Evolutionary conservation across 345 rosid genomes (phyloP).

Genomic region (Carallia pectinifolia): DNA sequence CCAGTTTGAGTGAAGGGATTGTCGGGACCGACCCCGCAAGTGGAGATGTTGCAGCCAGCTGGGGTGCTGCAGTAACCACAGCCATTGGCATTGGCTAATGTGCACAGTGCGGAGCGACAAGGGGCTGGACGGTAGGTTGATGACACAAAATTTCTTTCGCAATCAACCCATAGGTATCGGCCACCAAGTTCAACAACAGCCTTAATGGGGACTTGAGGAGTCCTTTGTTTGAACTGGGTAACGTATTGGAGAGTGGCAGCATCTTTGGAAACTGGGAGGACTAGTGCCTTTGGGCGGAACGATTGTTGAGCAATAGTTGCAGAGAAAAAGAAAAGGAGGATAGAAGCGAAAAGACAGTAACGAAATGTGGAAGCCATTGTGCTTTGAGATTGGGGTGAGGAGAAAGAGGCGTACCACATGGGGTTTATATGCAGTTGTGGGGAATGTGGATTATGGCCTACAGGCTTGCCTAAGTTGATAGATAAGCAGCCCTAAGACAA

Average conservation of each 20-base stretch:
- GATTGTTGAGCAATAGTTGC: slow-evolving; percentile 43
- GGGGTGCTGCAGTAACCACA: slow-evolving; percentile 48
- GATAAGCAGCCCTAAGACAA: not conserved
- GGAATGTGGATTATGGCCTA: no score
- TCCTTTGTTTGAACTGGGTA: slow-evolving; percentile 52
- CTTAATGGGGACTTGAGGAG: slow-evolving; percentile 46
- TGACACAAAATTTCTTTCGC: slow-evolving; percentile 51
- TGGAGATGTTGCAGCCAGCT: slow-evolving; percentile 75
- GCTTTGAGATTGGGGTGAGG: no score
- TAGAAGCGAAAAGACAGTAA: slow-evolving; percentile 9
- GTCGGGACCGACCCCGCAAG: slow-evolving; percentile 46
- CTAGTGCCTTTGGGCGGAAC: slow-evolving; percentile 61
- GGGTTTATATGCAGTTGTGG: no score
- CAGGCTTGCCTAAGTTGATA: no score
- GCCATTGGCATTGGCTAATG: slow-evolving; percentile 34
- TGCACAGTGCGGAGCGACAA: slow-evolving; percentile 63
- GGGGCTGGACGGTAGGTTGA: slow-evolving; percentile 48
- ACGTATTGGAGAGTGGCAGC: slow-evolving; percentile 57
- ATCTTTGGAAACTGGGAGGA: slow-evolving; percentile 60
- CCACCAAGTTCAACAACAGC: slow-evolving; percentile 73
- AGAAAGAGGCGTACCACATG: no score
- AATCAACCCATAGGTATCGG: slow-evolving; percentile 58
- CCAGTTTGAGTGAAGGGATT: slow-evolving; percentile 44
- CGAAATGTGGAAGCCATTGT: slow-evolving; percentile 11
- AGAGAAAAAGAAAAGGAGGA: slow-evolving; percentile 12